Percentiles rank a stretch among this genome's conserved stretches.
Evolutionary conservation across 2,329 filamentous ascomycete genomes (phyloP).

Genomic region (Fusarium tuaranense): DNA sequence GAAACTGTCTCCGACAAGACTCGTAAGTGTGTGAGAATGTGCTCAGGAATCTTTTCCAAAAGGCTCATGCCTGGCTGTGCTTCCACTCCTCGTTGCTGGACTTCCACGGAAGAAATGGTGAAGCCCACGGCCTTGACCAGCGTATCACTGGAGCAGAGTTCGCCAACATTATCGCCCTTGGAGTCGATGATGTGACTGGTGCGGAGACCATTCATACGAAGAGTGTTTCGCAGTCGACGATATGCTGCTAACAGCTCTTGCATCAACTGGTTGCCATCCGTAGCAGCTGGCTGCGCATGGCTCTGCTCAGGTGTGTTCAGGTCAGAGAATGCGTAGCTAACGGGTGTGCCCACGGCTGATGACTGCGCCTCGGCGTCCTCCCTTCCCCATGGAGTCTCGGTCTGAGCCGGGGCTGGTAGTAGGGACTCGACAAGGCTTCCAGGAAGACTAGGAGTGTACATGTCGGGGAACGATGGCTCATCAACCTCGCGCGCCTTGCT

Average conservation of each 20-base stretch:
- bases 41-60: conserved; percentile 85
- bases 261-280: conserved; percentile 50
- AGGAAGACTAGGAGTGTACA: conserved; percentile 52
- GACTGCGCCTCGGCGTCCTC: conserved; percentile 51
- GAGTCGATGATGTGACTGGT: conserved; percentile 51
- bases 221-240: conserved; percentile 68
- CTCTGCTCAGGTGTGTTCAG: conserved; percentile 42
- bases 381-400: conserved; percentile 56
- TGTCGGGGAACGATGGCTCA: conserved; percentile 44
- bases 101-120: conserved; percentile 90
- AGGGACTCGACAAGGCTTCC: conserved; percentile 53
- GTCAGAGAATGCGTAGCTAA: conserved; percentile 57
- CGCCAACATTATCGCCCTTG: conserved; percentile 50
- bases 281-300: conserved; percentile 24
- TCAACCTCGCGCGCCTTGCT: conserved; percentile 52
- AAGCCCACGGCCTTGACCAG: conserved; percentile 78
- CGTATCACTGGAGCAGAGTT: conserved; percentile 67
- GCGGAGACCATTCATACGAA: conserved; percentile 65
- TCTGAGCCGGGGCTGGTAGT: conserved; percentile 52
- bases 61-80: conserved; percentile 79
- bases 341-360: conserved; percentile 52
- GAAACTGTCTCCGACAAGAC: conserved; percentile 89
- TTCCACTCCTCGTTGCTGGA: conserved; percentile 88
- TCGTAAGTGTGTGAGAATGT: conserved; percentile 86
- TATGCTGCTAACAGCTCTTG: conserved; percentile 71